Base-by-base conservation (phyloP, 1,284 basidiomycete genomes). In the Ganoderma lingzhi region DNA sequence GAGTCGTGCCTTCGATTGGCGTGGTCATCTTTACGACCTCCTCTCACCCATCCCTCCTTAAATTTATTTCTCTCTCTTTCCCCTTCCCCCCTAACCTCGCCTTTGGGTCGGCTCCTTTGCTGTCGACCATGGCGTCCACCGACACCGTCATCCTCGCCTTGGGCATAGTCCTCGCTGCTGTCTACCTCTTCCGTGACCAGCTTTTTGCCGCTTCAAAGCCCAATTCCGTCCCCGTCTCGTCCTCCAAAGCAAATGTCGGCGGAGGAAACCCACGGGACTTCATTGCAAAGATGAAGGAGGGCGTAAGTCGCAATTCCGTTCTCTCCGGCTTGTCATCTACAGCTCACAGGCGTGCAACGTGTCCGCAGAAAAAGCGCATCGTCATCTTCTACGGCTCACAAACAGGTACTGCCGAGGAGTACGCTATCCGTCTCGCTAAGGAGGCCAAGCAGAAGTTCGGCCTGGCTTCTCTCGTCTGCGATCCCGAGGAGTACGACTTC, bases 401-500 rank as follows among this genome's bases (percentile, higher is more conserved):
- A 80, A 98, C 96, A 0, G 96, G 96, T 73, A 98, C 96, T 14
- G 96, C 96, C 1, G 96, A 98, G 81, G 96, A 98, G 80, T 98
- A 97, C 78, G 94, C 95, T 60, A 95, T 97, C 76, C 93, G 95
- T 80, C 86, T 97, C 10, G 96, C 96, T 28, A 97, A 96, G 82
- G 95, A 98, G 80, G 95, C 95, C 61, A 98, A 98, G 83, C 88
- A 93, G 67, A 95, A 96, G 80, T 98, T 94, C 75, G 96, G 96
- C 61, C 87, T 98, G 15, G 93, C 95, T 10, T 97, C 96, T 14
- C 90, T 98, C 69, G 96, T 98, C 10, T 96, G 95, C 78, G 96
- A 98, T 79, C 95, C 96, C 5, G 96, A 98, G 80, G 96, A 98
- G 81, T 98, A 98, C 81, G 97, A 99, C 78, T 98, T 98, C 78